Base-by-base conservation (phyloP, 1,284 basidiomycete genomes). In the Ceratobasidium theobromae region DNA sequence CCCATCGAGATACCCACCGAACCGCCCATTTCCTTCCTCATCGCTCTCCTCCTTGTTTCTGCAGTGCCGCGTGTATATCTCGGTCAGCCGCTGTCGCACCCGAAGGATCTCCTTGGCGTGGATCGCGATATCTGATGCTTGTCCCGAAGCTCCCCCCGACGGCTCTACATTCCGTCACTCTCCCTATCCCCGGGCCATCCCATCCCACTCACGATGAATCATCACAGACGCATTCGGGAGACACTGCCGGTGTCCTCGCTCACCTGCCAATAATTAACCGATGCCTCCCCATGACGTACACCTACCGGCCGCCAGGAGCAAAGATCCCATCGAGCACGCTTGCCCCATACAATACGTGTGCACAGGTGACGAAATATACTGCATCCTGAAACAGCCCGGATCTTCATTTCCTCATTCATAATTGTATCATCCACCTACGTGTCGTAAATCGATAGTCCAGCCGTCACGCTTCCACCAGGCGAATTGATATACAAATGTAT, bases 401-500 rank as follows among this genome's bases (percentile, higher is more conserved):
- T 38, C 35, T 16, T 16, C 16, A 38, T 8, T 38, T 38, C 35
- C 9, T 38, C 8, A 43, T 45, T 49, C 25, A 14, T 18, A 48
- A 27, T 45, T 18, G n/a, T 11, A 23, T 46, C 32, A 58, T 30
- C 32, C 18, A 16, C 80, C 45, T 76, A 92, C 92, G 94, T 96
- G 75, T 97, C 95, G 79, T 97, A 97, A 67, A 97, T 95, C 4
- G 94, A 94, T 57, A 97, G 79, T 16, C 94, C 95, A 41, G 93
- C 92, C 0, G 94, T 95, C 43, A 97, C 94, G 72, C 89, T 92
- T 35, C 95, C 95, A 3, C 94, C 94, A 0, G 95, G 94, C 4
- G 92, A 94, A 77, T 96, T 97, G 73, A 96, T 95, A 77, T 95
- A 96, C 21, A 97, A 78, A 73, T 95, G 91, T 67, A 97, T 95